Evolutionary conservation across 1,284 basidiomycete genomes (phyloP), one percentile per base, ranked within the genome.

Genomic region (Ceratobasidium sp.): DNA sequence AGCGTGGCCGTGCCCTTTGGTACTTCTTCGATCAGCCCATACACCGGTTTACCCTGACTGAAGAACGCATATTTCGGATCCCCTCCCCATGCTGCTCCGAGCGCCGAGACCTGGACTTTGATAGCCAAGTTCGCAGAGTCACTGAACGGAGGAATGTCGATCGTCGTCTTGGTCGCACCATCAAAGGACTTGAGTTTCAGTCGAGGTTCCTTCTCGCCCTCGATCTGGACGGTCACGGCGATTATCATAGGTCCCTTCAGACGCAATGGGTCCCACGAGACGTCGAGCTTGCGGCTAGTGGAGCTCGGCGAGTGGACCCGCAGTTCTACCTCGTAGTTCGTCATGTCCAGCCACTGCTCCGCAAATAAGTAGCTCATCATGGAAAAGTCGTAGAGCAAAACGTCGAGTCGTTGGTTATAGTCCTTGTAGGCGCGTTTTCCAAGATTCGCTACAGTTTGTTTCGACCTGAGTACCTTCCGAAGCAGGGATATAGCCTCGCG

Each of bases 401-500:
- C 28, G 28, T 28, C 28, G n/a, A 62, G 28, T 17, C 59, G 20
- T 17, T 28, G 23, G 46, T 48, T 48, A 48, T 48, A 48, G 46
- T 48, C 46, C 12, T 48, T 17, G 46, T 48, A 48, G 46, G 17
- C 46, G 46, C 46, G 46, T 17, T 17, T 10, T 17, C 46, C 46
- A 48, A 48, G 46, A 12, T 48, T 28, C 9, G n/a, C 7, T 26
- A 17, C 28, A 23, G 9, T 33, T 38, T 62, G 17, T 26, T 33
- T 28, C 23, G 59, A 62, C 28, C 28, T 6, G 5, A 62, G 59
- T 7, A 62, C 59, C 28, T 62, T 26, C 17, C 59, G 59, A 20
- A 62, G 59, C n/a, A 62, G 59, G 28, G 7, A 20, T 17, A 62
- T 62, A 28, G 59, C 59, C 17, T 62, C 59, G 59, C 59, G 59